phyloP scores from a whole-genome alignment of 1,139 yeast species.

The Pichia sp. region DNA sequence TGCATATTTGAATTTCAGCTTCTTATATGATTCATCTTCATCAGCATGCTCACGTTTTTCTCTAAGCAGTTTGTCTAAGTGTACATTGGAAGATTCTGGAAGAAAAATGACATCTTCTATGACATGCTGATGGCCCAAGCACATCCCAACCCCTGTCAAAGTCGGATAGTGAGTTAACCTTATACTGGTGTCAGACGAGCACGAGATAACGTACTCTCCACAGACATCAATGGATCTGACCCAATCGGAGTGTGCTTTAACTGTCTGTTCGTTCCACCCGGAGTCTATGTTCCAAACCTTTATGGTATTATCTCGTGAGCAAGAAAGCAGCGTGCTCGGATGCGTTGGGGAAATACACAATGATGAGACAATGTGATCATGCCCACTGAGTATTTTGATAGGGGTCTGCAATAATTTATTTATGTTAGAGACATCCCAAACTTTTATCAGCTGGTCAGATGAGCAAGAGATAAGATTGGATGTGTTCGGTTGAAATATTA shows the following conservation, averaged over 20 bases:
- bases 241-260: constrained; percentile 87
- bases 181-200: constrained; percentile 76
- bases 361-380: constrained; percentile 78
- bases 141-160: constrained; percentile 61
- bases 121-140: constrained; percentile 79
- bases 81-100: constrained; percentile 44
- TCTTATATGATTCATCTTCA: constrained; percentile 25
- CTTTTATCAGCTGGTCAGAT: constrained; percentile 47
- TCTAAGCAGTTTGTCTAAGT: constrained; percentile 38
- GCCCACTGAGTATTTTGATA: constrained; percentile 70
- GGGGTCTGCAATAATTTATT: constrained; percentile 28
- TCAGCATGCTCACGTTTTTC: constrained; percentile 10
- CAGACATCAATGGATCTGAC: constrained; percentile 49
- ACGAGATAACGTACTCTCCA: constrained; percentile 54
- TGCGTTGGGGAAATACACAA: constrained; percentile 43
- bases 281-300: constrained; percentile 70
- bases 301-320: constrained; percentile 69
- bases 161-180: constrained; percentile 55
- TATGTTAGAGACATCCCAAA: constrained; percentile 20
- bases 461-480: constrained; percentile 40
- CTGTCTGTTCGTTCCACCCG: constrained; percentile 62
- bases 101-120: constrained; percentile 68
- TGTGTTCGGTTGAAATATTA: constrained; percentile 40
- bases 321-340: constrained; percentile 49
- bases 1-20: constrained; percentile 57